Evolutionary conservation across 176 grass and related monocot species (phyloP), one percentile per base, ranked within the genome.

Genomic region (Carex cristatella): DNA sequence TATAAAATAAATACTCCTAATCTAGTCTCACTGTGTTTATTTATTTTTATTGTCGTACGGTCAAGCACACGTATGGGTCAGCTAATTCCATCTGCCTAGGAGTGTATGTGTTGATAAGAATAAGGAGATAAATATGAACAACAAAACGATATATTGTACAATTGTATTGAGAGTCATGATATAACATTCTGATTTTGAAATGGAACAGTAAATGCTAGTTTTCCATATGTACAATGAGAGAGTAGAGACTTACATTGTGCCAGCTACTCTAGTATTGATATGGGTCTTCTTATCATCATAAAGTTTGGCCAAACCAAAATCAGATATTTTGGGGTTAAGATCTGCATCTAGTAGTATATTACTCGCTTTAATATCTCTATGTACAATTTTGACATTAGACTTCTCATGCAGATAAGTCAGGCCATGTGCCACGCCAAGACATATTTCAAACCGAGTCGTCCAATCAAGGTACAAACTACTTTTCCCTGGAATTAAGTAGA

Each of bases 301-400:
- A 66, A 87, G 86, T 59, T 85, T 91, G 2, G 89, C 86, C 32
- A 91, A 38, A 66, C 89, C 89, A 70, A 91, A 91, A 79, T 91
- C 89, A 32, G 89, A 91, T 44, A 91, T 91, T 83, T 87, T 91
- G 46, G 89, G 89, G 48, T 70, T 91, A 30, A 91, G 82, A 49
- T 91, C 67, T 60, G 42, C 6, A 79, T 91, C 89, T 40, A 91
- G 82, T 13, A 97, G 86, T 51, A 97, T 81, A 87, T 97, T 97
- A 55, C 94, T 97, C 48, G 91, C 86, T 77, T 97, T 97, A 69
- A 97, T 92, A 72, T 97, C 94, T 79, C 94, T 88, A 75, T 97
- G 94, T 57, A 97, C 82, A 61, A 90, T 90, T 69, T 81, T 68
- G 35, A 87, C 67, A 51, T 64, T 81, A 16, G 85, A 87, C 46